phyloP scores from a whole-genome alignment of 1,284 basidiomycete species.

The Athelia psychrophila region DNA sequence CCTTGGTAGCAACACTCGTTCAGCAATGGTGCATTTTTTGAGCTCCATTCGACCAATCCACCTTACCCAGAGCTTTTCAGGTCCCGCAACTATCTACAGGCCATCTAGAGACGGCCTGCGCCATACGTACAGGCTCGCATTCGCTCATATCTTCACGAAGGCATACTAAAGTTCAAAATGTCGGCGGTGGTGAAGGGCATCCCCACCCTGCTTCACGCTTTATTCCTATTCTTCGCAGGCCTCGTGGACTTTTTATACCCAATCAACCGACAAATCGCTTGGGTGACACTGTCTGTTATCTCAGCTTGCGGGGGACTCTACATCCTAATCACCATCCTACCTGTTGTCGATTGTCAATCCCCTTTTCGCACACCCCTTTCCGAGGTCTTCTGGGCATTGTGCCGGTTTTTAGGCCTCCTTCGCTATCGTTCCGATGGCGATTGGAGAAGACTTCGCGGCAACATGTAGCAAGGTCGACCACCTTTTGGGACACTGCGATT shows the following conservation, averaged over 20 bases:
- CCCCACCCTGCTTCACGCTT: conserved; percentile 37
- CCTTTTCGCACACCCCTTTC: conserved; percentile 37
- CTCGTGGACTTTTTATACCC: conserved; percentile 33
- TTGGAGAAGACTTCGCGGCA: no score
- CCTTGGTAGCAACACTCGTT: conserved; percentile 20
- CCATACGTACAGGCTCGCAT: conserved; percentile 30
- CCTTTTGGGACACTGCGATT: no score
- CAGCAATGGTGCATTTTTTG: conserved; percentile 18
- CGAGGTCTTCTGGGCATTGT: conserved; percentile 21
- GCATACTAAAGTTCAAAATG: conserved; percentile 33
- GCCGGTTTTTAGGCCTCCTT: no score
- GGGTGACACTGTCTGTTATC: conserved; percentile 26
- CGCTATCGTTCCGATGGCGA: no score
- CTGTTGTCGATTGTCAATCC: conserved; percentile 29
- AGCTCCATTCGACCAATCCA: no score
- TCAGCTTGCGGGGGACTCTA: conserved; percentile 26
- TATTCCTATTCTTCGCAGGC: conserved; percentile 38
- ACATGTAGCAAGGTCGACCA: no score
- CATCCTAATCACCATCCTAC: conserved; percentile 27
- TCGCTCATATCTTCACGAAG: conserved; percentile 32
- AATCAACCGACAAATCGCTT: conserved; percentile 27
- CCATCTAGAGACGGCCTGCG: conserved; percentile 27
- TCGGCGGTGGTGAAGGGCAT: conserved; percentile 33
- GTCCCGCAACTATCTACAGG: conserved; percentile 17
- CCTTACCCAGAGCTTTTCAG: no score